Evolutionary conservation across 192 early-diverging fungal genomes (phyloP).

Genomic region (Podila epigama): DNA sequence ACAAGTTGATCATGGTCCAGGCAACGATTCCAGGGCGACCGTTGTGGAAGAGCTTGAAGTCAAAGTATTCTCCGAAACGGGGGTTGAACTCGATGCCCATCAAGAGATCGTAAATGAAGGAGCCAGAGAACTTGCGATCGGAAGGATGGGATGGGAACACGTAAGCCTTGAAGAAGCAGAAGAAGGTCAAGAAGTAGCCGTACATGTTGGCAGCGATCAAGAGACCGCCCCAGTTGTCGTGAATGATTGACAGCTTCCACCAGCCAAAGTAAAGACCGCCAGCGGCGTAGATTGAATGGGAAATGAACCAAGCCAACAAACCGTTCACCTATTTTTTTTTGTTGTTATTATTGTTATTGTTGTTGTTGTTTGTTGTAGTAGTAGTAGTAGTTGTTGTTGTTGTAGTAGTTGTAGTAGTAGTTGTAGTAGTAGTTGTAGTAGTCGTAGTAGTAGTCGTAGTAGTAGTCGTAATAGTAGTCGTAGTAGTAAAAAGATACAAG

Average conservation of each 20-base stretch:
- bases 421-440: background rate
- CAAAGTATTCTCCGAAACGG: constrained; percentile 74
- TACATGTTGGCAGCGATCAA: constrained; percentile 76
- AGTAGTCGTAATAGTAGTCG: background rate
- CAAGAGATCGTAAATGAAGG: constrained; percentile 76
- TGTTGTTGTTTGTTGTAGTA: background rate
- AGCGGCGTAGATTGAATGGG: constrained; percentile 69
- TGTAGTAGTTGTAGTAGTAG: background rate
- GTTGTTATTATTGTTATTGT: background rate
- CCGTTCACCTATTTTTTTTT: constrained; percentile 70
- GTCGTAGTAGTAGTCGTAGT: background rate
- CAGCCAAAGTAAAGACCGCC: constrained; percentile 68
- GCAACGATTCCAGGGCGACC: constrained; percentile 86
- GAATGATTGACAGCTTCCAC: constrained; percentile 71
- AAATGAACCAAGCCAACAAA: constrained; percentile 73
- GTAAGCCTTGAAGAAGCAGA: constrained; percentile 75
- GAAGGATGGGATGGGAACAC: constrained; percentile 73
- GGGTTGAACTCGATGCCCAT: constrained; percentile 90
- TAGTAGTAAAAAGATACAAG: constrained; percentile 1
- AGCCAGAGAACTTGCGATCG: constrained; percentile 81
- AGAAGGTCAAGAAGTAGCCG: constrained; percentile 80
- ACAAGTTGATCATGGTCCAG: constrained; percentile 82
- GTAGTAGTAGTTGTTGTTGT: too few species aligned
- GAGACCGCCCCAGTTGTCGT: constrained; percentile 79
- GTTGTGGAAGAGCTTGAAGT: constrained; percentile 88